Base-by-base conservation (phyloP, 257 asterid species). In the Solanum stenotomum region DNA sequence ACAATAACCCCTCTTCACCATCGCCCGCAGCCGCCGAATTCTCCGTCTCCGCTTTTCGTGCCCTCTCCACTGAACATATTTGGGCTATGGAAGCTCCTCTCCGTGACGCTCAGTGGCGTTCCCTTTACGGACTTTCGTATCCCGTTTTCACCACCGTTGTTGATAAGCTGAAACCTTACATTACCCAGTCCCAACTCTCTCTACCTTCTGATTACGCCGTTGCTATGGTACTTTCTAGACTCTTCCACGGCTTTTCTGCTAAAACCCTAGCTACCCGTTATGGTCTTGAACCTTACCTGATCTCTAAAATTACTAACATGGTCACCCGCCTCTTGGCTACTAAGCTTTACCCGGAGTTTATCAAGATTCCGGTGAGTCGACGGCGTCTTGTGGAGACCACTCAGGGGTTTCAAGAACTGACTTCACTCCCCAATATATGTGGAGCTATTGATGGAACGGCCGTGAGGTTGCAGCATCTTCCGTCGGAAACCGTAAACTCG, bases 121-220 rank as follows among this genome's bases (percentile, higher is more conserved):
- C 99, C 42, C 95, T 96, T 2, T 97, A 96, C 93, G 99, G 99
- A 34, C 85, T 97, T 1, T 97, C 99, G 16, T 93, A 96, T 91
- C 99, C 99, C 3, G 98, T 96, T 15, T 97, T 97, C 91, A 97
- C 99, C 74, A 97, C 99, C 23, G 94, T 97, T 34, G 99, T 96
- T 1, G 98, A 97, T 5, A 96, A 96, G 89, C 96, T 97, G 33
- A 97, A 97, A 90, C 99, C 99, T 88, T 97, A 93, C 87, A 96
- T 96, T 5, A 91, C 99, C 44, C 98, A 94, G 75, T 97, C 99
- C 7, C 99, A 97, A 91, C 98, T 97, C 88, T 96, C 98, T 25
- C 93, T 97, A 8, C 99, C 99, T 3, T 96, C 99, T 10, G 99
- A 97, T 88, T 97, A 97, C 90, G 99, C 99, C 85, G 99, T 97